Base-by-base conservation (phyloP, 441 rosid species). In the Erodium moschatum region DNA sequence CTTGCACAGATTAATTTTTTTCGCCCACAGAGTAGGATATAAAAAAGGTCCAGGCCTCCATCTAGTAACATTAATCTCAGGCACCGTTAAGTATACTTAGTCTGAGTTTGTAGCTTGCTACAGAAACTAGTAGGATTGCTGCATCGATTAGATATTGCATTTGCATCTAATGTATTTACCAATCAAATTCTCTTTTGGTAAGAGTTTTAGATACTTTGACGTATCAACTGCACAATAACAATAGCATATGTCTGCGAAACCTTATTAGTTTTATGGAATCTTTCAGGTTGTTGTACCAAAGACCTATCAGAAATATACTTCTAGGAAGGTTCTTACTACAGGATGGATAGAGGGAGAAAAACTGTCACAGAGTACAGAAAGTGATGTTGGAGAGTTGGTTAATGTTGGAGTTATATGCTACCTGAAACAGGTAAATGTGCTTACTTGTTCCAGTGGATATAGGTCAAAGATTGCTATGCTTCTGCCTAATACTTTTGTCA, bases 331-430 rank as follows among this genome's bases (percentile, higher is more conserved):
- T 80, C 97, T 93, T 74, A 93, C 97, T 2, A 89, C 97, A 18
- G 76, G 68, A 61, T 93, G 98, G 98, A 72, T 93, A 62, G 98
- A 91, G 3, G 98, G 98, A 60, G 98, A 81, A 74, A 93, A 91
- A 80, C 82, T 93, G 69, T 93, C 98, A 6, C 98, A 91, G 79
- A 93, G 98, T 77, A 88, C 81, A 31, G 98, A 93, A 77, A 89
- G 92, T 83, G 97, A 93, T 72, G 98, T 93, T 31, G 98, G 98
- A 27, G 93, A 89, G 64, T 85, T 93, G 71, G 98, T 93, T 69
- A 93, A 89, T 79, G 98, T 93, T 74, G 98, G 97, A 70, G 96
- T 93, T 67, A 93, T 93, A 77, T 93, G 98, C 83, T 93, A 93
- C 83, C 83, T 93, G 73, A 93, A 93, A 83, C 98, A 93, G 96